Evolutionary conservation across 2,329 filamentous ascomycete species (phyloP).

Genomic region (Rutstroemia sp.): DNA sequence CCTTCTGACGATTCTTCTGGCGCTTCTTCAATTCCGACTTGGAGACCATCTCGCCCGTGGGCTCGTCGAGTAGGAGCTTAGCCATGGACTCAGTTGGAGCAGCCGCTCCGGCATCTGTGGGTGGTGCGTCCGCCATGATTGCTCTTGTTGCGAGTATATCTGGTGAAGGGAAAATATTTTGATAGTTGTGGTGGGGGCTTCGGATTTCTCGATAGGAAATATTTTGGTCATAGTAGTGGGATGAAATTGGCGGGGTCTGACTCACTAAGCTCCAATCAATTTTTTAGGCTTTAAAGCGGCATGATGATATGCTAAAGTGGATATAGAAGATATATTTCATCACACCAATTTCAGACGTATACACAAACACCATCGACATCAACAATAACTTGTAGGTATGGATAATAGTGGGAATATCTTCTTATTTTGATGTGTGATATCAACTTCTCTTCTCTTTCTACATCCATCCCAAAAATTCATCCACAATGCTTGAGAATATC

Average conservation of each 20-base stretch:
- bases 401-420: neutral
- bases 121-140: conserved; percentile 27
- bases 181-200: too few species aligned
- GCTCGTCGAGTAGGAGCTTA: conserved; percentile 73
- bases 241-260: conserved; percentile 14
- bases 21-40: conserved; percentile 92
- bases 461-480: neutral
- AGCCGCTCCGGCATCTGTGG: conserved; percentile 7
- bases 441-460: too few species aligned
- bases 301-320: neutral
- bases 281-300: conserved; percentile 2
- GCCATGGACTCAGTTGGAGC: conserved; percentile 22
- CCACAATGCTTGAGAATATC: neutral
- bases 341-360: too few species aligned
- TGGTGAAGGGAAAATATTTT: neutral
- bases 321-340: too few species aligned
- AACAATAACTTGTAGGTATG: neutral
- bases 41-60: conserved; percentile 81
- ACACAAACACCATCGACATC: neutral
- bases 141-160: conserved; percentile 10
- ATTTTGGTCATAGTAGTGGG: neutral
- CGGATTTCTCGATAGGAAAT: neutral
- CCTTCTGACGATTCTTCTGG: conserved; percentile 81
- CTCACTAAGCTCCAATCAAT: conserved; percentile 7
- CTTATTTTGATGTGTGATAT: neutral